Evolutionary conservation across 129 eudicot genomes (phyloP), one percentile per base, ranked within the genome.

Genomic region (Helichrysum umbraculigerum): DNA sequence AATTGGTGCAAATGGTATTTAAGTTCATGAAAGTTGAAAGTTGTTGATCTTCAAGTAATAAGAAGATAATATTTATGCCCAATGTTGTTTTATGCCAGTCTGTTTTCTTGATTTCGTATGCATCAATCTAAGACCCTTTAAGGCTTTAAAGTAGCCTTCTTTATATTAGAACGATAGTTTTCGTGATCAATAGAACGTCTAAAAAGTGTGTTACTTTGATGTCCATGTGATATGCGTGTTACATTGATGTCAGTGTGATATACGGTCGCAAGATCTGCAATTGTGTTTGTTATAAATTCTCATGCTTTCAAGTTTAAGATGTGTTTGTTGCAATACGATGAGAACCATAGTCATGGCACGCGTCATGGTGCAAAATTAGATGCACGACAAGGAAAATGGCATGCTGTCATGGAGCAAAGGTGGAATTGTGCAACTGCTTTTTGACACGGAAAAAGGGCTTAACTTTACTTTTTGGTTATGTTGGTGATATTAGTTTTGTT

Each of bases 21-120:
- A 56, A 39, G 62, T 50, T 82, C 6, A 57, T 72, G 60, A 72
- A 78, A 65, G 62, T 32, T 54, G 79, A 77, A 73, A 65, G 57
- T 32, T 54, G 82, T 66, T 82, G 66, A 66, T 64, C 71, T 72
- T 71, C 72, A 79, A 74, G 73, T 60, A 77, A 71, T 81, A 72
- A 79, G 80, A 81, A 81, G 75, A 63, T 80, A 20, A 32, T 73
- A 14, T 37, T 25, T 79, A 68, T 51, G 47, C 56, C 68, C 37
- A 57, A 28, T 56, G 66, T 34, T 41, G 6, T 61, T 70, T 71
- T 22, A 30, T 69, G 22, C 39, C 54, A 41, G 37, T 29, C 67
- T 73, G 42, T 73, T 66, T 10, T 61, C 69, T 66, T 72, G 30
- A 79, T 39, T 35, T 51, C 39, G 11, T 37, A 22, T 76, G 73